Evolutionary conservation across 2,329 filamentous ascomycete species (phyloP), one percentile per base, ranked within the genome.

Genomic region (Aspergillus calidoustus): DNA sequence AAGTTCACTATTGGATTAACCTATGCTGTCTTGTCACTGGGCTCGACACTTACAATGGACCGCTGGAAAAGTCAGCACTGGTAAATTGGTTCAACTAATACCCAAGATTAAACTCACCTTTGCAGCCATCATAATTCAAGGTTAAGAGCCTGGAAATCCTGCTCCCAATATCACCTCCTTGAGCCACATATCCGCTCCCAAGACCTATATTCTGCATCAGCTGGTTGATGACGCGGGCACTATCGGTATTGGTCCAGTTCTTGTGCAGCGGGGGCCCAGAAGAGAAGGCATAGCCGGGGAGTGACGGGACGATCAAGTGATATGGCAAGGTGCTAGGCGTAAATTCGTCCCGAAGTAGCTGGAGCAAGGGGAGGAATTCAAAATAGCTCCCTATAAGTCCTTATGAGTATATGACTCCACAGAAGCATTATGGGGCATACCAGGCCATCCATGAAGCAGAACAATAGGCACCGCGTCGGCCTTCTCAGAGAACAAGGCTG

Each of bases 401-500:
- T 28, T 7, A 25, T 44, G 8, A 43, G 28, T n/a, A 44, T 25
- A 9, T 22, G n/a, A 49, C 17, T 9, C 13, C 15, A 25, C 2
- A 13, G n/a, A n/a, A 7, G 22, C 3, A 1, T 23, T 22, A 8
- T 6, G 13, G 22, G n/a, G 3, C 54, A 53, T 66, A 72, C 73
- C 73, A 44, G 75, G 75, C 75, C 75, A 77, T 49, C 74, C 75
- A 58, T 77, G 82, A 17, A 81, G 71, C 9, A 83, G 68, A 3
- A 79, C 64, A 25, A 85, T 66, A 0, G 83, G 83, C 13, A 83
- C 74, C 0, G 83, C 83, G 67, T 81, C 76, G 9, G 73, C 53
- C 11, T 76, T 81, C 58, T 77, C 66, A 0, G 82, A 84, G 64
- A 84, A 84, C 0, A 85, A 72, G 4, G 79, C 82, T 2, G 77